Evolutionary conservation across 192 early-diverging fungal species (phyloP).

Genomic region (Coemansia sp.): DNA sequence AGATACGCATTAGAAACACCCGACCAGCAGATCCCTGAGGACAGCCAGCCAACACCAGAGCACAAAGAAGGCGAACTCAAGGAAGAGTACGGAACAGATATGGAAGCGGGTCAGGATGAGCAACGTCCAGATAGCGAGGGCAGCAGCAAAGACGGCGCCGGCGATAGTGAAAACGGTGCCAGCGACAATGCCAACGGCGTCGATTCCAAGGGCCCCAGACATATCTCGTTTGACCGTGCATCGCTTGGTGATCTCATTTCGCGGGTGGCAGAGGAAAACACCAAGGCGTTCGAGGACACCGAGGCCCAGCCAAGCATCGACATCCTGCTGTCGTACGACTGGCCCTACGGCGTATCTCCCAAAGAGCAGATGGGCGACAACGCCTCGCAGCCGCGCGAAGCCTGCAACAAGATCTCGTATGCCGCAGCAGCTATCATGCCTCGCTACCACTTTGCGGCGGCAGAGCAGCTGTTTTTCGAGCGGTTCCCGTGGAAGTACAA

Average conservation of each 20-base stretch:
- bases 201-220: neutral
- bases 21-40: neutral
- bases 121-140: neutral
- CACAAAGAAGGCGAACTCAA: neutral
- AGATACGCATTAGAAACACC: constrained; percentile 15
- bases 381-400: constrained; percentile 13
- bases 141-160: neutral
- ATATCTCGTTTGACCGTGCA: constrained; percentile 21
- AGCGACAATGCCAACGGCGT: neutral
- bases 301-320: constrained; percentile 58
- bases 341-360: constrained; percentile 61
- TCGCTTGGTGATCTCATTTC: constrained; percentile 24
- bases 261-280: constrained; percentile 37
- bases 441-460: constrained; percentile 84
- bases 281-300: constrained; percentile 34
- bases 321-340: constrained; percentile 82
- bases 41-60: neutral
- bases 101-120: neutral
- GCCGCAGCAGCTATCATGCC: constrained; percentile 62
- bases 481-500: constrained; percentile 72
- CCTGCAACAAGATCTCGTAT: constrained; percentile 45
- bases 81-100: neutral
- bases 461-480: constrained; percentile 73
- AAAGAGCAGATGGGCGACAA: constrained; percentile 9
- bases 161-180: neutral